Percentiles rank a stretch among this genome's conserved stretches.
These are phyloP conservation scores for Flaveria bidentis DNA, from an alignment of 129 eudicot species.

Conservation along the genomic window DNA sequence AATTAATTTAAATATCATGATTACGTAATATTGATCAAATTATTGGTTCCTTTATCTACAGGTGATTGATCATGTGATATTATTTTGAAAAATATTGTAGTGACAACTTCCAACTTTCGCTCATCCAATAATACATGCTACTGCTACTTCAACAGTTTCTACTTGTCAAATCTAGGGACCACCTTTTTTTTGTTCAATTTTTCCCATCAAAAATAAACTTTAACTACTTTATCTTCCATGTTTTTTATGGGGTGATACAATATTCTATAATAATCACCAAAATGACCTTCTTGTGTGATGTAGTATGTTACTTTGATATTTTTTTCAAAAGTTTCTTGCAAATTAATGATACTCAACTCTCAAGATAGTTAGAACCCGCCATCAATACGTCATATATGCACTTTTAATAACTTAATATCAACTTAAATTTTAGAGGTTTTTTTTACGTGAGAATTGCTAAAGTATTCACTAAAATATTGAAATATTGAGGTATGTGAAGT, in stretches of 20 bases:
- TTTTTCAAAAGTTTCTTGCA: too few species aligned
- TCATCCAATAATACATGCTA: conserved; percentile 17
- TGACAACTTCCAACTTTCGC: not conserved
- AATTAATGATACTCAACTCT: too few species aligned
- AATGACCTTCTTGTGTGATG: too few species aligned
- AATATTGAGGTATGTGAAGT: too few species aligned
- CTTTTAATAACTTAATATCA: too few species aligned
- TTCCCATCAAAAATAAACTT: not conserved
- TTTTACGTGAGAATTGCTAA: too few species aligned
- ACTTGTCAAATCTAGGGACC: conserved; percentile 31
- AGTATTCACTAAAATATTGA: too few species aligned
- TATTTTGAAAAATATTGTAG: conserved; percentile 1
- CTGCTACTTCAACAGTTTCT: conserved; percentile 23
- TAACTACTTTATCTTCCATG: not conserved
- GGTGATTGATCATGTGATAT: not conserved
- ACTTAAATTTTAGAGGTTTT: too few species aligned
- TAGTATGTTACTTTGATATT: too few species aligned
- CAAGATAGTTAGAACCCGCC: too few species aligned
- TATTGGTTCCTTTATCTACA: not conserved
- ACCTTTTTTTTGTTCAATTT: not conserved
- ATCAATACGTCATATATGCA: too few species aligned
- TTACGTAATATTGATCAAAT: not conserved
- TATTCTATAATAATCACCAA: not conserved
- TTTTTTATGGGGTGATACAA: not conserved
- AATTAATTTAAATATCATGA: not conserved